Percentiles rank a stretch among this genome's conserved stretches.
phyloP scores from a whole-genome alignment of 805 yeast genomes.

The Ogataea angusta region DNA sequence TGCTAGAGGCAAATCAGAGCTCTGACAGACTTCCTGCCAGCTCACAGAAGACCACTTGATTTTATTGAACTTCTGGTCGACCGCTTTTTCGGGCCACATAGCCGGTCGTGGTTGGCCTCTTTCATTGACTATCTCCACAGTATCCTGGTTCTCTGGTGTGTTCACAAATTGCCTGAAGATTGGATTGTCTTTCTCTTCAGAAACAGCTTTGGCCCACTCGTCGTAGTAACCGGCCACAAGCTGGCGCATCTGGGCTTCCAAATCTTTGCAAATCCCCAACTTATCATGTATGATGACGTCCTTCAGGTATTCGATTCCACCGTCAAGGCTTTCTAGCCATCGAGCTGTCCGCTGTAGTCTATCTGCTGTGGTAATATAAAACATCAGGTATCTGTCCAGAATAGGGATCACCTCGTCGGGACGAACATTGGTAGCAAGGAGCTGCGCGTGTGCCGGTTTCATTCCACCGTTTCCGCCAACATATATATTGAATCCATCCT shows the following conservation, averaged over 20 bases:
- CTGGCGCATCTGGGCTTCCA: slow-evolving; percentile 34
- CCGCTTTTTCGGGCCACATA: slow-evolving; percentile 32
- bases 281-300: slow-evolving; percentile 35
- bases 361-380: slow-evolving; percentile 37
- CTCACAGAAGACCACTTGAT: slow-evolving; percentile 32
- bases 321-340: slow-evolving; percentile 36
- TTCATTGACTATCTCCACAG: slow-evolving; percentile 34
- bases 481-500: slow-evolving; percentile 35
- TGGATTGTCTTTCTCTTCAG: slow-evolving; percentile 21
- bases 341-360: slow-evolving; percentile 38
- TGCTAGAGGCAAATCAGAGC: slow-evolving; percentile 27
- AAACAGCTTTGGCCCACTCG: slow-evolving; percentile 34
- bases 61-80: slow-evolving; percentile 26
- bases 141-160: slow-evolving; percentile 29
- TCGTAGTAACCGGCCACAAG: slow-evolving; percentile 35
- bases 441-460: slow-evolving; percentile 38
- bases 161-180: slow-evolving; percentile 35
- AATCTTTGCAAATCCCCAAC: slow-evolving; percentile 34
- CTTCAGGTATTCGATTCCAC: slow-evolving; percentile 35
- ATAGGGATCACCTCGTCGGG: slow-evolving; percentile 37
- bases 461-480: slow-evolving; percentile 41
- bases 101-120: slow-evolving; percentile 38
- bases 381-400: slow-evolving; percentile 37
- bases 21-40: slow-evolving; percentile 30
- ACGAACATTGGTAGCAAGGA: slow-evolving; percentile 32